Evolutionary conservation across 2,329 filamentous ascomycete species (phyloP).

Genomic region (Cladophialophora immunda): DNA sequence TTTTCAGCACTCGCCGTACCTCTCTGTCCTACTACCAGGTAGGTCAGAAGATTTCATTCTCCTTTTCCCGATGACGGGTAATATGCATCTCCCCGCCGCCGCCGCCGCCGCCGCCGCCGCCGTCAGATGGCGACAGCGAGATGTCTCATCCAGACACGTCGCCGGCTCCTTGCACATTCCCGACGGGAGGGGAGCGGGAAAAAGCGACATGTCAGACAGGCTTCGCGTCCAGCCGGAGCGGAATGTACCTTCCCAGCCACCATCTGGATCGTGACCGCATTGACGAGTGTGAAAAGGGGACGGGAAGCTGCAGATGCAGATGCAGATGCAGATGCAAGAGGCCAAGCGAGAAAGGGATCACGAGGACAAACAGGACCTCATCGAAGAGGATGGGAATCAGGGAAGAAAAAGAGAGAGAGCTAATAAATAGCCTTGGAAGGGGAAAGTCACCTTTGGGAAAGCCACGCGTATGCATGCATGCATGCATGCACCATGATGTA

Average conservation of each 20-base stretch:
- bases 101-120: too few relatives aligned
- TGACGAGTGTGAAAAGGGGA: too few relatives aligned
- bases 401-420: not conserved
- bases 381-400: not conserved
- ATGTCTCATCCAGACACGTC: too few relatives aligned
- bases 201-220: not conserved
- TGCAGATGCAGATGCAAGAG: not conserved
- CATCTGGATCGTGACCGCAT: not conserved
- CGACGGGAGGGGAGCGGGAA: not conserved
- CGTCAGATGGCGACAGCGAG: too few relatives aligned
- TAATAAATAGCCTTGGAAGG: not conserved
- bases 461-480: not conserved
- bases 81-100: too few relatives aligned
- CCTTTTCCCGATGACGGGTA: too few relatives aligned
- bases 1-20: too few relatives aligned
- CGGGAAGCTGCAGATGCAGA: not conserved
- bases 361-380: not conserved
- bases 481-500: too few relatives aligned
- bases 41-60: too few relatives aligned
- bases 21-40: too few relatives aligned
- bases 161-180: too few relatives aligned
- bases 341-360: not conserved
- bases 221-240: not conserved
- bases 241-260: not conserved
- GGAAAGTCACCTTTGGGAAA: too few relatives aligned